Percentiles rank a stretch among this genome's conserved stretches.
Evolutionary conservation across 1,284 basidiomycete species (phyloP).

Genomic region (Pseudozyma tsukubaensis): DNA sequence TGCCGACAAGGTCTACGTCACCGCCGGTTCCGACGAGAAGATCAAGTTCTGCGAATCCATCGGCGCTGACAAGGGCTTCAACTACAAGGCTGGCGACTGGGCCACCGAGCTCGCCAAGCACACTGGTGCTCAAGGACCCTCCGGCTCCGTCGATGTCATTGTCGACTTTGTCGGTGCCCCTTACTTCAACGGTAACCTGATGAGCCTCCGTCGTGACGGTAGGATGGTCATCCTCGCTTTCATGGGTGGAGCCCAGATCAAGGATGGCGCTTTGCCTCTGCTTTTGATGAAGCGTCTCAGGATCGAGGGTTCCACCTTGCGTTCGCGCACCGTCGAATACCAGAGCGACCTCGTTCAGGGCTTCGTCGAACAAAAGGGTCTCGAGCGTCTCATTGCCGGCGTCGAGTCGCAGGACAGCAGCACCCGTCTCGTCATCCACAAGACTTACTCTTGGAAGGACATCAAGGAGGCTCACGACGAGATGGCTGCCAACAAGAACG

Average conservation of each 20-base stretch:
- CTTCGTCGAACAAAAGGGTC: conserved; percentile 71
- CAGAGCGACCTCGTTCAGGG: conserved; percentile 80
- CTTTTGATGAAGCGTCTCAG: conserved; percentile 87
- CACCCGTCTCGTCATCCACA: conserved; percentile 60
- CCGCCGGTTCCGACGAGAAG: conserved; percentile 87
- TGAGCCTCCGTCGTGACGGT: conserved; percentile 80
- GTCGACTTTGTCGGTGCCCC: conserved; percentile 88
- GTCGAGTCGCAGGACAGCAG: conserved; percentile 6
- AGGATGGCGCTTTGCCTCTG: conserved; percentile 76
- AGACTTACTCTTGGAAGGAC: conserved; percentile 83
- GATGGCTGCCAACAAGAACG: conserved; percentile 85
- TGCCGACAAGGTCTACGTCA: conserved; percentile 72
- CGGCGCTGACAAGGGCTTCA: conserved; percentile 79
- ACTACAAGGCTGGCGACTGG: conserved; percentile 88
- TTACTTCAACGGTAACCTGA: conserved; percentile 86
- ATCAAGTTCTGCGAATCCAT: conserved; percentile 78
- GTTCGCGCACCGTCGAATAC: conserved; percentile 81
- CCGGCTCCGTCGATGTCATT: conserved; percentile 77
- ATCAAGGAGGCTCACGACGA: conserved; percentile 85
- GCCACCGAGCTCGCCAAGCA: conserved; percentile 73
- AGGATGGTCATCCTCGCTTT: conserved; percentile 79
- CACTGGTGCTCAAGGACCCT: conserved; percentile 47
- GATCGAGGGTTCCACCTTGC: conserved; percentile 88
- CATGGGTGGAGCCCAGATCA: conserved; percentile 78
- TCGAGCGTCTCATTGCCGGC: conserved; percentile 40